A percentile compares a stretch with the other conserved stretches of the same genome.
Evolutionary conservation across 192 early-diverging fungal genomes (phyloP).

Genomic region (Rhizoclosmatium globosum): DNA sequence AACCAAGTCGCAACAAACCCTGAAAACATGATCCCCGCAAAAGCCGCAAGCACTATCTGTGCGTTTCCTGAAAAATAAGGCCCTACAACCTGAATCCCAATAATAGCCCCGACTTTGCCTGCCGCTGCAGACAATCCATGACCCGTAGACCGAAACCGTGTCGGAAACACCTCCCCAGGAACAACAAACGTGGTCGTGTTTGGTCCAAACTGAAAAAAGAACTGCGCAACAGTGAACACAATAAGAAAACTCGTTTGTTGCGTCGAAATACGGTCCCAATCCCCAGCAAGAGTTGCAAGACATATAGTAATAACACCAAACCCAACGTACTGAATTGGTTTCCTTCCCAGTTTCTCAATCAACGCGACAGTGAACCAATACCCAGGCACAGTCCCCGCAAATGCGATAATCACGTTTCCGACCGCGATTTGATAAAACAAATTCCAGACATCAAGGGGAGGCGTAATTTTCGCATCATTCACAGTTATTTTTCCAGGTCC

Average conservation of each 20-base stretch:
- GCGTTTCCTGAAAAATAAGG: constrained; percentile 42
- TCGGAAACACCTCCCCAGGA: constrained; percentile 78
- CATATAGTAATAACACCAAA: constrained; percentile 80
- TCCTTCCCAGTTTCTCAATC: constrained; percentile 91
- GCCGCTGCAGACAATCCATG: constrained; percentile 83
- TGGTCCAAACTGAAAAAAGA: constrained; percentile 89
- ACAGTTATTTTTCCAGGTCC: constrained; percentile 27
- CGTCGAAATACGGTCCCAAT: constrained; percentile 34
- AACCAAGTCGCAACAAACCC: constrained; percentile 72
- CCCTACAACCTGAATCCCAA: constrained; percentile 59
- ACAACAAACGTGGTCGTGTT: constrained; percentile 61
- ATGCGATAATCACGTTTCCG: constrained; percentile 92
- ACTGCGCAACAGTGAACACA: constrained; percentile 54
- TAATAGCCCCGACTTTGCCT: constrained; percentile 80
- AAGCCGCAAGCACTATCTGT: constrained; percentile 33
- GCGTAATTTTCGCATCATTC: constrained; percentile 7
- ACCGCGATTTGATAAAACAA: constrained; percentile 57
- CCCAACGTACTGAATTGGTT: constrained; percentile 89
- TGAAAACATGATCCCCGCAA: constrained; percentile 53
- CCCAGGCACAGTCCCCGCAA: constrained; percentile 75
- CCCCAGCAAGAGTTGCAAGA: constrained; percentile 62
- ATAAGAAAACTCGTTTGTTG: constrained; percentile 48
- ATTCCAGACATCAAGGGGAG: constrained; percentile 62
- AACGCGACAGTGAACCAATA: constrained; percentile 94
- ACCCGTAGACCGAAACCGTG: constrained; percentile 74